Percentiles rank a stretch among this genome's conserved stretches.
Conservation (phyloP, 208 protist species). For the Leishmania tarentolae region DNA sequence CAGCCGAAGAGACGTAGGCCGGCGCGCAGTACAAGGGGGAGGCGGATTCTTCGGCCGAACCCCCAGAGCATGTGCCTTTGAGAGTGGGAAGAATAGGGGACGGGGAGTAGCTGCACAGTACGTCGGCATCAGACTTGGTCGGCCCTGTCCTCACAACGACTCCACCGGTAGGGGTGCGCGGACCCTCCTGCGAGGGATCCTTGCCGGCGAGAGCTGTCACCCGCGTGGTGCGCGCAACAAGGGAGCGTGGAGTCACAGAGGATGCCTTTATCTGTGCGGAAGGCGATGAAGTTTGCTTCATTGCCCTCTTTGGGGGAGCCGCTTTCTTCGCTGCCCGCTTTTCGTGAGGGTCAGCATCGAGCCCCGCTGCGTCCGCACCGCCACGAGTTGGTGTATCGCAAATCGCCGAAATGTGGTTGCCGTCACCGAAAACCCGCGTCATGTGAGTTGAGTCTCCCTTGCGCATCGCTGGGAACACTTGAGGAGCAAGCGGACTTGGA, state of each 20-base stretch:
- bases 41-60: background rate
- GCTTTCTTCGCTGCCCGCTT: background rate
- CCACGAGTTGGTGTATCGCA: background rate
- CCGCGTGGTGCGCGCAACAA: background rate
- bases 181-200: background rate
- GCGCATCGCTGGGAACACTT: background rate
- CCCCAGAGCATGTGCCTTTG: background rate
- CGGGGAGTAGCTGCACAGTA: conserved; percentile 3
- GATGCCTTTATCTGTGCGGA: background rate
- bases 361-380: background rate
- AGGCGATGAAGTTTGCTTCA: background rate
- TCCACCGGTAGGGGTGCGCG: background rate
- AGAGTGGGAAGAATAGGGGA: conserved; percentile 15
- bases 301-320: background rate
- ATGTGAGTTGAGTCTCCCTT: background rate
- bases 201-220: background rate
- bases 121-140: background rate
- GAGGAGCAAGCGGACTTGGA: background rate
- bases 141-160: background rate
- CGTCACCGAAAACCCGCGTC: no score
- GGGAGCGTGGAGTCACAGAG: background rate
- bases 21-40: background rate
- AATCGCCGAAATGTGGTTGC: background rate
- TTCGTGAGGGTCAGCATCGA: background rate
- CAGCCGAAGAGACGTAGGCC: conserved; percentile 4